phyloP scores from a whole-genome alignment of 805 yeast genomes.

The Candida multigemmis region DNA sequence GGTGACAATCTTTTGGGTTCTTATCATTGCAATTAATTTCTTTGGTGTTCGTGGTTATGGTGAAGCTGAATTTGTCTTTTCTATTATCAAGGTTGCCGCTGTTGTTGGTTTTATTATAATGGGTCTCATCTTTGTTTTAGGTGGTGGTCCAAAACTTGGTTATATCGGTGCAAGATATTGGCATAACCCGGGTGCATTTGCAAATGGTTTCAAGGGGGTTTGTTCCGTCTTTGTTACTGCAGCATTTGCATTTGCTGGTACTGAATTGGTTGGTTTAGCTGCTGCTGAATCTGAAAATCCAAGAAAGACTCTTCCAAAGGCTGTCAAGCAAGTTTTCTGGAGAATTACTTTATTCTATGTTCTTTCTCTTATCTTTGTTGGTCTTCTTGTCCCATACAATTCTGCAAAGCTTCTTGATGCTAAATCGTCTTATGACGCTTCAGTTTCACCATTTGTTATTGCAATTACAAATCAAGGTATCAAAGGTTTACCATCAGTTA shows the following conservation, averaged over 20 bases:
- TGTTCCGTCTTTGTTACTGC: constrained; percentile 31
- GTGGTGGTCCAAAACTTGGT: constrained; percentile 41
- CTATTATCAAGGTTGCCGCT: constrained; percentile 55
- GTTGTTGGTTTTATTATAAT: constrained; percentile 50
- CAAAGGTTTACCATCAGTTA: constrained; percentile 26
- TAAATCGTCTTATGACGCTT: constrained; percentile 43
- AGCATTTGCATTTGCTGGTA: constrained; percentile 33
- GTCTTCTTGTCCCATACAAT: constrained; percentile 45
- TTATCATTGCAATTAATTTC: constrained; percentile 35
- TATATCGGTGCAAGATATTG: constrained; percentile 43
- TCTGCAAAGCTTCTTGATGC: constrained; percentile 22
- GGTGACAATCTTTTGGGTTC: constrained; percentile 45
- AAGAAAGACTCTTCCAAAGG: constrained; percentile 26
- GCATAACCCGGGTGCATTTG: constrained; percentile 48
- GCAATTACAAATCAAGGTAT: constrained; percentile 36
- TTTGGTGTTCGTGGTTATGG: constrained; percentile 53
- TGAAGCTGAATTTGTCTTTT: constrained; percentile 58
- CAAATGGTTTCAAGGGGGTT: constrained; percentile 36
- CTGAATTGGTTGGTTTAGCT: constrained; percentile 30
- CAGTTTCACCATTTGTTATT: constrained; percentile 74
- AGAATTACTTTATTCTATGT: constrained; percentile 33
- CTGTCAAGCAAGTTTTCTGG: constrained; percentile 35
- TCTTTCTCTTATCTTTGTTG: constrained; percentile 36
- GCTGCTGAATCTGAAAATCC: constrained; percentile 34
- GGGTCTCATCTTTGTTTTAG: constrained; percentile 32